phyloP scores from a whole-genome alignment of 2,329 filamentous ascomycete genomes.

The Hawksworthiomyces lignivorus region DNA sequence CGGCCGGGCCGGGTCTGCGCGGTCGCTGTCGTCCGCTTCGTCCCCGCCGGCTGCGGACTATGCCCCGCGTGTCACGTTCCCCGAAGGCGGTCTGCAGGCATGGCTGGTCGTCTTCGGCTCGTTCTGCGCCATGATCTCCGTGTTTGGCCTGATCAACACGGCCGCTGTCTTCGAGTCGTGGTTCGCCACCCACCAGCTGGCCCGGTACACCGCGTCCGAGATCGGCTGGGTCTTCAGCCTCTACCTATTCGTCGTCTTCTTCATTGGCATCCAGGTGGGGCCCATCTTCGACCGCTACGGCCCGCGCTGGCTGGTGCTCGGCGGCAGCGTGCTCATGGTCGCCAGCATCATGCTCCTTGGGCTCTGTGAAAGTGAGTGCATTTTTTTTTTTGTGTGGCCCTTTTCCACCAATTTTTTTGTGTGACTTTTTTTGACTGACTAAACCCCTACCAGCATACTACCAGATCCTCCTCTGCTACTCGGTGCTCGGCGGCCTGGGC shows the following conservation, averaged over 20 bases:
- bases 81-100: slow-evolving; percentile 64
- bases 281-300: slow-evolving; percentile 74
- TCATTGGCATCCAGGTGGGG: slow-evolving; percentile 73
- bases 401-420: not conserved
- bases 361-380: slow-evolving; percentile 41
- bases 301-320: slow-evolving; percentile 56
- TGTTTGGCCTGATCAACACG: slow-evolving; percentile 66
- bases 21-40: not conserved
- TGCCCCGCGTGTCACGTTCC: slow-evolving; percentile 40
- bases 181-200: slow-evolving; percentile 63
- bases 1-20: too few relatives aligned
- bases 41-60: not conserved
- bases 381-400: slow-evolving; percentile 22
- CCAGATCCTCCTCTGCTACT: slow-evolving; percentile 74
- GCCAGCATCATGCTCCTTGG: slow-evolving; percentile 60
- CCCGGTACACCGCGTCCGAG: slow-evolving; percentile 54
- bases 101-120: slow-evolving; percentile 75
- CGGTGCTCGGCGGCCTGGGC: slow-evolving; percentile 63
- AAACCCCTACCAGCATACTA: slow-evolving; percentile 48
- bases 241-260: slow-evolving; percentile 74
- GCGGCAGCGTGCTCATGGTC: slow-evolving; percentile 55
- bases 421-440: not conserved
- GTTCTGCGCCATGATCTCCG: slow-evolving; percentile 62
- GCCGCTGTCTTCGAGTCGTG: slow-evolving; percentile 75
- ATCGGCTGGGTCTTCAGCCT: slow-evolving; percentile 85